Percentiles rank a stretch among this genome's conserved stretches.
phyloP scores from a whole-genome alignment of 2,329 filamentous ascomycete genomes.

The Aureobasidium vineae region DNA sequence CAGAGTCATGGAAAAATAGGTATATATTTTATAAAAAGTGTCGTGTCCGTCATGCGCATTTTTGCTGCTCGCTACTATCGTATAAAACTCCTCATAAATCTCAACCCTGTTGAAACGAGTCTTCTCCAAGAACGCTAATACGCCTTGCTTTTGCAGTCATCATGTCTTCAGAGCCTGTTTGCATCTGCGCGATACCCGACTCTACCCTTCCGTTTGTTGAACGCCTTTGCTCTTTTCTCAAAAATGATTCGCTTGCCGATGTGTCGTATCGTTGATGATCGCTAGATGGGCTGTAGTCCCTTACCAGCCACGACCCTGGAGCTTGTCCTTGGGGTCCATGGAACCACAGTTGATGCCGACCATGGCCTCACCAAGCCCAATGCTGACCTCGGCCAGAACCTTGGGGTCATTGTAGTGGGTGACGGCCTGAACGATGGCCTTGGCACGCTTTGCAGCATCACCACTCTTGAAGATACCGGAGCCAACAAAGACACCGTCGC shows the following conservation, averaged over 20 bases:
- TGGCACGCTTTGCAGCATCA: constrained; percentile 82
- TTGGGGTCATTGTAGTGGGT: constrained; percentile 86
- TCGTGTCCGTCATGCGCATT: constrained; percentile 10
- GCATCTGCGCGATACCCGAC: neutral
- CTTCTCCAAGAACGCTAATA: constrained; percentile 21
- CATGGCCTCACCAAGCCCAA: constrained; percentile 95
- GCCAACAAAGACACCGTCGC: constrained; percentile 96
- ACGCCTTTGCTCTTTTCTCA: constrained; percentile 11
- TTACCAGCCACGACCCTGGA: constrained; percentile 84
- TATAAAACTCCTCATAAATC: neutral
- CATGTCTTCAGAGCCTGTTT: neutral
- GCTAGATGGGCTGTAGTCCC: neutral
- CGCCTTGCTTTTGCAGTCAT: constrained; percentile 17
- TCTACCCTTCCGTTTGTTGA: neutral
- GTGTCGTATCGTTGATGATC: neutral
- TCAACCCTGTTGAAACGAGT: neutral
- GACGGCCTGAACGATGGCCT: constrained; percentile 90
- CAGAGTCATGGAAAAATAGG: neutral
- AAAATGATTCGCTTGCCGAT: neutral
- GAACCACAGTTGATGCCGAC: constrained; percentile 85
- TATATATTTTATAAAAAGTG: neutral
- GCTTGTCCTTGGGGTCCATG: constrained; percentile 75
- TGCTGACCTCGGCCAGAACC: constrained; percentile 81
- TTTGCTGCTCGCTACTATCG: neutral
- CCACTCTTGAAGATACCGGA: constrained; percentile 97